These are phyloP conservation scores for Rhizopus arrhizus DNA, from an alignment of 371 early-diverging fungal genomes.

Conservation along the genomic window DNA sequence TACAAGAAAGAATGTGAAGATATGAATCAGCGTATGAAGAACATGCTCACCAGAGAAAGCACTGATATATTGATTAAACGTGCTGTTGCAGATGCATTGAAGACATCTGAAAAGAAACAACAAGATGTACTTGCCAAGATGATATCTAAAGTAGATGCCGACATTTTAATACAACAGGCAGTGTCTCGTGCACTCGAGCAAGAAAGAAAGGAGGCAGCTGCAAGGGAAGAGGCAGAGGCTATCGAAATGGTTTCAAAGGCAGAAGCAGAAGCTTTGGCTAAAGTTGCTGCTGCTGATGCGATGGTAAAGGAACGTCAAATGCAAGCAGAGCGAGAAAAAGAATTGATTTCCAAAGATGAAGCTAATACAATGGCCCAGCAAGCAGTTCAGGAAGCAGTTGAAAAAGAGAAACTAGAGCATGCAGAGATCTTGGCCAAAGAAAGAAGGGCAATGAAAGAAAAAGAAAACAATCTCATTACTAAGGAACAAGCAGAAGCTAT, in stretches of 20 bases:
- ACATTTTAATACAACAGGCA: constrained; percentile 18
- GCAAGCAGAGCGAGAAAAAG: constrained; percentile 29
- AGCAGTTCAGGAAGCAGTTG: constrained; percentile 24
- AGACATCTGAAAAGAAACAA: constrained; percentile 19
- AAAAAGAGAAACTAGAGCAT: constrained; percentile 19
- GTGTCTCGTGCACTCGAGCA: constrained; percentile 21
- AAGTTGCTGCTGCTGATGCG: constrained; percentile 33
- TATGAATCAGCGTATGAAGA: constrained; percentile 16
- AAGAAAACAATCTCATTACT: constrained; percentile 22
- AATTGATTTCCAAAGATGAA: constrained; percentile 27
- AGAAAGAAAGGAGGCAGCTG: constrained; percentile 22
- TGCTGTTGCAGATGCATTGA: constrained; percentile 21
- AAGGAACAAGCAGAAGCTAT: constrained; percentile 28
- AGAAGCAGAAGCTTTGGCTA: constrained; percentile 28
- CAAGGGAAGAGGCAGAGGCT: constrained; percentile 20
- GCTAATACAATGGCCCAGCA: constrained; percentile 15
- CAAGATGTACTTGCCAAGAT: constrained; percentile 19
- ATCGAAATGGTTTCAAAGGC: constrained; percentile 32
- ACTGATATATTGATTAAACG: constrained; percentile 21
- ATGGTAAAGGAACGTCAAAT: constrained; percentile 35
- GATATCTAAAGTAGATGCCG: constrained; percentile 23
- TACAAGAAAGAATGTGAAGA: constrained; percentile 26
- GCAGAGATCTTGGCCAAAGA: constrained; percentile 15
- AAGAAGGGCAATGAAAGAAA: constrained; percentile 26
- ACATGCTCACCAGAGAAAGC: constrained; percentile 25